These are phyloP conservation scores for Penicillium cataractarum DNA, from an alignment of 495 filamentous ascomycete genomes.

Conservation along the genomic window DNA sequence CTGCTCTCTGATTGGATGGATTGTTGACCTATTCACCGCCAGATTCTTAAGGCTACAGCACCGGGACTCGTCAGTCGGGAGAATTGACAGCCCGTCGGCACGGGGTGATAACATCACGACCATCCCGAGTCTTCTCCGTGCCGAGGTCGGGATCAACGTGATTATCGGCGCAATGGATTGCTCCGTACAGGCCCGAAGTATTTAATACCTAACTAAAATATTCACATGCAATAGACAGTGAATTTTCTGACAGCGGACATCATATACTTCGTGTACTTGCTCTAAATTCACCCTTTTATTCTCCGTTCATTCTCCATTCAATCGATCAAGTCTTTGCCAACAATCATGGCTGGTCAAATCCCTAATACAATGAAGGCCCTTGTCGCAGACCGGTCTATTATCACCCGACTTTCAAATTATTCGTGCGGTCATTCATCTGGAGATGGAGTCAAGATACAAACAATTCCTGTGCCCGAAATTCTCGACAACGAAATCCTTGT, in stretches of 20 bases:
- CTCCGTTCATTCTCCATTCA: background rate
- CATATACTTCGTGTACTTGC: background rate
- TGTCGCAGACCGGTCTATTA: conserved; percentile 9
- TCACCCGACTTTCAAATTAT: conserved; percentile 14
- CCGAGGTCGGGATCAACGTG: conserved; percentile 18
- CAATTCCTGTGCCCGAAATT: conserved; percentile 10
- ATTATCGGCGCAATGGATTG: conserved; percentile 6
- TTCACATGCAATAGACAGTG: conserved; percentile 11
- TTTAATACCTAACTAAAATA: background rate
- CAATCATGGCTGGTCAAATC: conserved; percentile 12
- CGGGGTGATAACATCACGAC: conserved; percentile 4
- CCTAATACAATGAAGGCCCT: conserved; percentile 16
- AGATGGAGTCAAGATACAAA: conserved; percentile 14
- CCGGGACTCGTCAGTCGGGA: background rate
- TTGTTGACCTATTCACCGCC: background rate
- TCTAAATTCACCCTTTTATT: background rate
- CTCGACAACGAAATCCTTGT: conserved; percentile 47
- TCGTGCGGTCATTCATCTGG: conserved; percentile 3
- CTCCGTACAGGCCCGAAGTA: conserved; percentile 3
- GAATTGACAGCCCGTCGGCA: conserved; percentile 11
- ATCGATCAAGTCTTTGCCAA: background rate
- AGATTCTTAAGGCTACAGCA: background rate
- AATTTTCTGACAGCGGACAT: background rate
- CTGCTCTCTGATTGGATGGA: background rate
- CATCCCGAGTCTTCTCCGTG: conserved; percentile 11